Percentiles rank a stretch among this genome's conserved stretches.
Evolutionary conservation across 352 stramenopile species (phyloP).

Genomic region (Halophytophthora polymorphica): DNA sequence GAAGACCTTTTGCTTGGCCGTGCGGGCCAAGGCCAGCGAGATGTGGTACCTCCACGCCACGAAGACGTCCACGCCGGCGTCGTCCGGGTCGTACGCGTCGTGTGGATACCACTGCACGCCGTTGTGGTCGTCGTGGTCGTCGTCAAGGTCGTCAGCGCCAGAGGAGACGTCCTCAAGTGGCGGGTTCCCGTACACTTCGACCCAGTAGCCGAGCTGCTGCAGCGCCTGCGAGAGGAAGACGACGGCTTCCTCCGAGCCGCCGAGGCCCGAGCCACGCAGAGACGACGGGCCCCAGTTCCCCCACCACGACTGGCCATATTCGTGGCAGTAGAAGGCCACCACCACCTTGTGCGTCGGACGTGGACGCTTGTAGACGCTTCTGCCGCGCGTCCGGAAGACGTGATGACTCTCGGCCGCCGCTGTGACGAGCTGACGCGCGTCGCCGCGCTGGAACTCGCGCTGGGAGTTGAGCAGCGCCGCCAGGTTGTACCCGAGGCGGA

Average conservation of each 20-base stretch:
- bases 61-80: constrained; percentile 77
- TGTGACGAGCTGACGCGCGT: constrained; percentile 30
- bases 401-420: constrained; percentile 33
- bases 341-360: constrained; percentile 28
- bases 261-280: constrained; percentile 52
- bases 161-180: constrained; percentile 37
- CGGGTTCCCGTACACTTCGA: constrained; percentile 86
- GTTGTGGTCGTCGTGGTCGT: constrained; percentile 16
- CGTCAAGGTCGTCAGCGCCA: not conserved
- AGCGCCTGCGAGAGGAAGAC: constrained; percentile 85
- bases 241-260: constrained; percentile 90
- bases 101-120: constrained; percentile 74
- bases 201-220: constrained; percentile 71
- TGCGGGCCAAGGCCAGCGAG: constrained; percentile 53
- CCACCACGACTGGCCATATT: constrained; percentile 92
- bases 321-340: constrained; percentile 89
- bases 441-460: constrained; percentile 22
- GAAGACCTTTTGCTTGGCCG: constrained; percentile 43
- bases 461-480: constrained; percentile 35
- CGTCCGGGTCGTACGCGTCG: constrained; percentile 59
- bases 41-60: constrained; percentile 90
- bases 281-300: constrained; percentile 82
- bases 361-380: constrained; percentile 24
- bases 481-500: constrained; percentile 52
- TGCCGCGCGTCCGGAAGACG: constrained; percentile 24